Evolutionary conservation across 139 green algal species (phyloP), one percentile per base, ranked within the genome.

Genomic region (Marvania coccoides): DNA sequence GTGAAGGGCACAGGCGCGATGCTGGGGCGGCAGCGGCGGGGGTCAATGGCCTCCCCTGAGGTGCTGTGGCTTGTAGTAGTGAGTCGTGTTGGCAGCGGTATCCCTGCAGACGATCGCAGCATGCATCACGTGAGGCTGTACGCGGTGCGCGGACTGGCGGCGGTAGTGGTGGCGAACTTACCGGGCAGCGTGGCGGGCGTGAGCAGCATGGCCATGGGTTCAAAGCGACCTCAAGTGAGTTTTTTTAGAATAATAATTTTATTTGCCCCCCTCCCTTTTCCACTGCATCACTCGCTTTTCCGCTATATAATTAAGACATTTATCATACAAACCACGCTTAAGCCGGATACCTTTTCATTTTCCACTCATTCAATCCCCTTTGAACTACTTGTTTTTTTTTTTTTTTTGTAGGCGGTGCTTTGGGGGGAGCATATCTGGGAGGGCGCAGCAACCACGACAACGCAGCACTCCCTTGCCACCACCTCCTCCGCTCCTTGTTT

Each of bases 401-500:
- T n/a, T n/a, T n/a, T n/a, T n/a, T n/a, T n/a, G n/a, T n/a, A n/a
- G n/a, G 60, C 62, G 3, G 47, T 75, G 34, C 28, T 71, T 40
- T 75, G 60, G 60, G 69, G 69, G 1, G 31, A 70, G 26, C 67
- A 74, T 48, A 36, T 26, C 14, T 74, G 67, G 67, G 45, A 68
- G 4, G 4, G 6, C 33, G 30, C n/a, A 55, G 26, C 12, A 58
- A 57, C 33, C 12, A n/a, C n/a, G n/a, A n/a, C n/a, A n/a, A n/a
- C n/a, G n/a, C n/a, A n/a, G n/a, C n/a, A n/a, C n/a, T n/a, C n/a
- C n/a, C n/a, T n/a, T n/a, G n/a, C n/a, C n/a, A n/a, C n/a, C n/a
- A n/a, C n/a, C n/a, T n/a, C n/a, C n/a, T n/a, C n/a, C n/a, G n/a
- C n/a, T n/a, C n/a, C n/a, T n/a, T n/a, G 24, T 14, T n/a, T 64